These are phyloP conservation scores for Thermomucor indicae-seudaticae DNA, from an alignment of 371 early-diverging fungal genomes.

Conservation along the genomic window DNA sequence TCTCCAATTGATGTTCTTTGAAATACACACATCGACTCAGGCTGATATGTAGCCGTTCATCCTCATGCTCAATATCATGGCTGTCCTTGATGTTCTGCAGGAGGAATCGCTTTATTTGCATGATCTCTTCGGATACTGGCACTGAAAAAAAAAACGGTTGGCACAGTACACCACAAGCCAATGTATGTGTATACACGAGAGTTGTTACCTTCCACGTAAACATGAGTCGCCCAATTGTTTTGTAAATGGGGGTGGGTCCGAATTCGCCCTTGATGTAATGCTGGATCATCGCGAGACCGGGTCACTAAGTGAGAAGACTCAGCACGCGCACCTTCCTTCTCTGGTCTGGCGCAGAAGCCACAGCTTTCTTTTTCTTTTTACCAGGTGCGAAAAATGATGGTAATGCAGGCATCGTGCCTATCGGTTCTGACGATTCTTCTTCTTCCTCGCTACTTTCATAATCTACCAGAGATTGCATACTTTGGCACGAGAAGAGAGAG, in stretches of 20 bases:
- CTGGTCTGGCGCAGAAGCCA: neutral
- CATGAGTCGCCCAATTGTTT: conserved; percentile 40
- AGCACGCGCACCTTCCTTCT: neutral
- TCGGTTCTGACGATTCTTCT: too few species aligned
- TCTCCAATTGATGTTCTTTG: conserved; percentile 28
- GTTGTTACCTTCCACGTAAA: conserved; percentile 33
- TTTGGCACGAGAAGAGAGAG: too few species aligned
- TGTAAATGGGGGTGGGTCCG: conserved; percentile 22
- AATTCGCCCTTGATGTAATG: conserved; percentile 19
- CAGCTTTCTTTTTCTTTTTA: neutral
- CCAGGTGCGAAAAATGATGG: conserved; percentile 10
- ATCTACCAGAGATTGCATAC: too few species aligned
- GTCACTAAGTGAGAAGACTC: neutral
- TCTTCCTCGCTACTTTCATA: too few species aligned
- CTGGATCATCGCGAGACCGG: conserved; percentile 2
- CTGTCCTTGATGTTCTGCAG: too few species aligned
- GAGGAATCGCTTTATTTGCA: too few species aligned
- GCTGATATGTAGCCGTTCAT: conserved; percentile 29
- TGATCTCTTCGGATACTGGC: conserved; percentile 4
- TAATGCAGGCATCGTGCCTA: conserved; percentile 11
- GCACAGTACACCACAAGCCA: neutral
- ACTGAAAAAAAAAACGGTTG: too few species aligned
- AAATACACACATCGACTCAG: conserved; percentile 30
- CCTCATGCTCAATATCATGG: neutral
- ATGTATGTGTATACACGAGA: neutral